Base-by-base conservation (phyloP, 768 basidiomycete genomes). In the Podaxis rugospora region DNA sequence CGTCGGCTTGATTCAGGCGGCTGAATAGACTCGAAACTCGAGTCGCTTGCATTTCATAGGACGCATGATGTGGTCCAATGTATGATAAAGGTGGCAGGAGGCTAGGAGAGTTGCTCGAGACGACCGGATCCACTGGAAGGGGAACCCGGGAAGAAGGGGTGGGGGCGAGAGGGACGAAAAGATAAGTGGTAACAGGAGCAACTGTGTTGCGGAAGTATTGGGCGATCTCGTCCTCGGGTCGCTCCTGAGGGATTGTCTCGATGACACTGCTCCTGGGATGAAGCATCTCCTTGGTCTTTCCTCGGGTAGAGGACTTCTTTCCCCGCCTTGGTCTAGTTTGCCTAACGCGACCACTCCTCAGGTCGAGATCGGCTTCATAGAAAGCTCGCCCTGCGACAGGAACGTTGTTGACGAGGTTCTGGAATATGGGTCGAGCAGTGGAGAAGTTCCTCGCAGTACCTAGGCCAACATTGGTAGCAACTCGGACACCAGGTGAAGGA, bases 361-460 rank as follows among this genome's bases (percentile, higher is more conserved):
- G 70, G 63, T 83, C 80, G 25, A 85, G 35, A 68, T 92, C 89
- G 0, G 83, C 85, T 69, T 92, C 88, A 69, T 84, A 85, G 46
- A 93, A 75, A 2, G 92, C 87, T 27, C 93, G 82, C 7, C 82
- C 83, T 1, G 84, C 80, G n/a, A 95, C 74, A 5, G 93, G 92
- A 0, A 91, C 85, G 66, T 92, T 92, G 69, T 92, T 83, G 1
- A 85, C 84, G 44, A 95, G 71, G 69, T 89, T 86, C 70, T 92
- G 86, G 77, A 93, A 93, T 47, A 93, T 80, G 2, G 89, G 88
- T 2, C 88, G 84, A 10, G 79, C 81, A 2, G 86, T 83, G 23
- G 86, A 85, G 71, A 94, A 95, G 66, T 85, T 90, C 39, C 92
- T 78, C 0, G 87, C 89, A 0, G 83, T 81, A 39, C 90, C 89